These are phyloP conservation scores for Ogataea hybrid DNA, from an alignment of 1,139 yeast species.

Conservation along the genomic window DNA sequence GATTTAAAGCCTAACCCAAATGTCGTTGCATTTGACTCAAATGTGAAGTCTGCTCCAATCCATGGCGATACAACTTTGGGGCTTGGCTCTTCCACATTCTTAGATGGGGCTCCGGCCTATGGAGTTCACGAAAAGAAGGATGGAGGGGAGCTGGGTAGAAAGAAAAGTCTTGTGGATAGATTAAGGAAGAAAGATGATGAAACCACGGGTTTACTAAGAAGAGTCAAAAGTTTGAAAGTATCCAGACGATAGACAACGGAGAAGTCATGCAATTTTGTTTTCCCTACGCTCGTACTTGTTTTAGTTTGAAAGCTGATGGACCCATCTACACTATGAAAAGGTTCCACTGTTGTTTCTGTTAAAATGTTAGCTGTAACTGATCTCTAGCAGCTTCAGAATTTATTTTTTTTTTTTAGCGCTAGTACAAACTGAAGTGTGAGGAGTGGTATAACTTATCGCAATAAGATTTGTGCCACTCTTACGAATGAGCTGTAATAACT, in stretches of 20 bases:
- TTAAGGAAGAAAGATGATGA: slow-evolving; percentile 39
- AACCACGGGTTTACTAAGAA: slow-evolving; percentile 55
- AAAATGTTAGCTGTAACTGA: too few relatives aligned
- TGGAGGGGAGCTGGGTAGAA: slow-evolving; percentile 54
- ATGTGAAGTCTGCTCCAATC: slow-evolving; percentile 62
- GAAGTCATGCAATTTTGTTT: background rate
- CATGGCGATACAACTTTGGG: slow-evolving; percentile 89
- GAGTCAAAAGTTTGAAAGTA: slow-evolving; percentile 87
- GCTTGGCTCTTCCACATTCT: slow-evolving; percentile 84
- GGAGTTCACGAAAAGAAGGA: slow-evolving; percentile 36
- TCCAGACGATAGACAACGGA: slow-evolving; percentile 36
- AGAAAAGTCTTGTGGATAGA: slow-evolving; percentile 73
- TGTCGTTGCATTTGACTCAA: slow-evolving; percentile 70
- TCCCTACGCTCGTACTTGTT: background rate
- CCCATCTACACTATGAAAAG: slow-evolving; percentile 9
- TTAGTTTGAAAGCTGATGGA: slow-evolving; percentile 18
- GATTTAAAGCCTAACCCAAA: slow-evolving; percentile 50
- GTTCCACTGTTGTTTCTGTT: background rate
- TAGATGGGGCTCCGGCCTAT: slow-evolving; percentile 97
- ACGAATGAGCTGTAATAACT: too few relatives aligned
- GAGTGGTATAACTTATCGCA: too few relatives aligned
- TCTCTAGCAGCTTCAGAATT: too few relatives aligned
- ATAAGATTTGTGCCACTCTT: too few relatives aligned
- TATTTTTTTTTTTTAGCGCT: too few relatives aligned
- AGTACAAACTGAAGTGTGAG: too few relatives aligned